These are phyloP conservation scores for Boletus mariae DNA, from an alignment of 1,284 basidiomycete genomes.

Conservation along the genomic window DNA sequence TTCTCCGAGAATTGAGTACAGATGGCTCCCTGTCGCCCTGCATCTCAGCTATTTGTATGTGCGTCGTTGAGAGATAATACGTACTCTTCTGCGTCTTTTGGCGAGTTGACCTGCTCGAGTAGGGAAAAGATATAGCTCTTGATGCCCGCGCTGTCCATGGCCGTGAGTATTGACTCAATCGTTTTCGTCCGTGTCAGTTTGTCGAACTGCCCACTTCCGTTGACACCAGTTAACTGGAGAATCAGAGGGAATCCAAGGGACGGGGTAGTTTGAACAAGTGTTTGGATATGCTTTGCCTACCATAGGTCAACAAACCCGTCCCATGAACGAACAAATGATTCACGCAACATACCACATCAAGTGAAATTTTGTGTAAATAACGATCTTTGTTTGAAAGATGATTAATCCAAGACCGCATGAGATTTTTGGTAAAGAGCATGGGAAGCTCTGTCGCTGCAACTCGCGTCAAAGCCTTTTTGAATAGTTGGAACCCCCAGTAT, in stretches of 20 bases:
- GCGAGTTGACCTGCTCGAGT: conserved; percentile 57
- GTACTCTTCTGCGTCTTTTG: conserved; percentile 42
- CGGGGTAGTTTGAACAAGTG: conserved; percentile 73
- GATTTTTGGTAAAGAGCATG: conserved; percentile 91
- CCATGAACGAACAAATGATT: background rate
- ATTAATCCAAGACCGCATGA: conserved; percentile 97
- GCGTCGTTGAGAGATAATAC: conserved; percentile 4
- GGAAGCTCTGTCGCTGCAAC: conserved; percentile 68
- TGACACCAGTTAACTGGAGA: conserved; percentile 80
- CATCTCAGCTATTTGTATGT: conserved; percentile 12
- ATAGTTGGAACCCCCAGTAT: conserved; percentile 94
- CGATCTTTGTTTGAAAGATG: conserved; percentile 87
- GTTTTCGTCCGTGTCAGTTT: conserved; percentile 91
- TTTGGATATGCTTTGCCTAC: conserved; percentile 73
- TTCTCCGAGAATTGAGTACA: conserved; percentile 52
- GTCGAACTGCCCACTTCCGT: conserved; percentile 90
- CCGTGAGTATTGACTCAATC: conserved; percentile 79
- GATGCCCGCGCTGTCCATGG: conserved; percentile 75
- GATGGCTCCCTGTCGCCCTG: conserved; percentile 42
- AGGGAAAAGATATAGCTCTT: conserved; percentile 76
- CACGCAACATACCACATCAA: conserved; percentile 59
- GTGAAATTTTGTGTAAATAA: conserved; percentile 85
- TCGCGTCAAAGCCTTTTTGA: conserved; percentile 76
- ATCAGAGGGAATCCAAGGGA: conserved; percentile 83
- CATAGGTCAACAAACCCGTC: conserved; percentile 2